These are phyloP conservation scores for Chaetomium cochliodes DNA, from an alignment of 495 filamentous ascomycete genomes.

Conservation along the genomic window DNA sequence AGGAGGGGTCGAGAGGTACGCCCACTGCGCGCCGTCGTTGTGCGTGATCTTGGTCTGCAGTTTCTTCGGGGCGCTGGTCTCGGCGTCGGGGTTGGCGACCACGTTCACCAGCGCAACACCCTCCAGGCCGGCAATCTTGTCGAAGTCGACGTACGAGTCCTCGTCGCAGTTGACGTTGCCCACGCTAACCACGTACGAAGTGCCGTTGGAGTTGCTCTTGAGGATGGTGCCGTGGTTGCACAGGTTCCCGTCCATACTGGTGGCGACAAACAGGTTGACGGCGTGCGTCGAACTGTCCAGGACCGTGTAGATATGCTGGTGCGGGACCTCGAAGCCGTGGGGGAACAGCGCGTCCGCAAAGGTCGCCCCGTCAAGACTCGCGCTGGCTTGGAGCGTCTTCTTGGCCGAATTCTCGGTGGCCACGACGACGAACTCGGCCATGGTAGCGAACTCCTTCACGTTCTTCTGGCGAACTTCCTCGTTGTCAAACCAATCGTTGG, in stretches of 20 bases:
- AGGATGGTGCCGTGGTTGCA: constrained; percentile 78
- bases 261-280: constrained; percentile 86
- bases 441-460: constrained; percentile 82
- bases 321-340: constrained; percentile 67
- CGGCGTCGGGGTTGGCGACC: constrained; percentile 68
- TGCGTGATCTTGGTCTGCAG: constrained; percentile 88
- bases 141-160: constrained; percentile 84
- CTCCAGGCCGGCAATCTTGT: constrained; percentile 88
- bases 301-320: constrained; percentile 83
- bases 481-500: constrained; percentile 70
- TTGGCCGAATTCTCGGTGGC: constrained; percentile 66
- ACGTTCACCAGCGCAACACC: constrained; percentile 85
- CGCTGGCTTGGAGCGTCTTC: constrained; percentile 68
- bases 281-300: constrained; percentile 90
- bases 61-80: constrained; percentile 65
- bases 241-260: constrained; percentile 54
- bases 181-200: constrained; percentile 82
- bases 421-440: constrained; percentile 93
- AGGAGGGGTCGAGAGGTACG: constrained; percentile 63
- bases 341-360: constrained; percentile 89
- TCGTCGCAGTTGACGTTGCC: constrained; percentile 73
- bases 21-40: constrained; percentile 91
- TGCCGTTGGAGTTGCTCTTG: constrained; percentile 98
- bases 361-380: constrained; percentile 75
- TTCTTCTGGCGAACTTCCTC: constrained; percentile 57